A percentile compares a stretch with the other conserved stretches of the same genome.
phyloP scores from a whole-genome alignment of 2,329 filamentous ascomycete species.

The Phaeophleospora eucalypticola region DNA sequence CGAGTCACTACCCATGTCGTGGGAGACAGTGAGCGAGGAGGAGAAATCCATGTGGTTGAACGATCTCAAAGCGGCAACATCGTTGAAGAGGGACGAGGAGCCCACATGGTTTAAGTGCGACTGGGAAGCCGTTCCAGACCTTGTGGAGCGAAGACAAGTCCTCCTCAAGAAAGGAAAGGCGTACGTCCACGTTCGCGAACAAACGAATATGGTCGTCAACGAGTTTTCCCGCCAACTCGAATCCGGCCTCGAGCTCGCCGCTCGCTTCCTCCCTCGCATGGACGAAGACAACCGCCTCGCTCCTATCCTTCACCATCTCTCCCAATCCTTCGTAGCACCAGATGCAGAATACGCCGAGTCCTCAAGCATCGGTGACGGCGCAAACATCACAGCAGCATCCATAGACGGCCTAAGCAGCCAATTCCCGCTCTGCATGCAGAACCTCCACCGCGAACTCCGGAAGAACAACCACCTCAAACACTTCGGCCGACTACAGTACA shows the following conservation, averaged over 20 bases:
- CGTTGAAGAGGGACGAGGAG: constrained; percentile 60
- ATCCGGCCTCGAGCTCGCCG: constrained; percentile 79
- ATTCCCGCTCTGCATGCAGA: constrained; percentile 92
- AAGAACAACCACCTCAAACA: constrained; percentile 91
- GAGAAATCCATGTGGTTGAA: constrained; percentile 67
- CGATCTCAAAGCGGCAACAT: constrained; percentile 58
- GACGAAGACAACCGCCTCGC: constrained; percentile 92
- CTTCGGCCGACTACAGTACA: constrained; percentile 88
- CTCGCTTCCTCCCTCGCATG: constrained; percentile 82
- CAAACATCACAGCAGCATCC: constrained; percentile 70
- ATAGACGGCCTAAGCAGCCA: constrained; percentile 75
- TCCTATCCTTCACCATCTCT: constrained; percentile 74
- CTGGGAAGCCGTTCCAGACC: constrained; percentile 86
- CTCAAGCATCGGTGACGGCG: constrained; percentile 56
- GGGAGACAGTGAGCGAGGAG: constrained; percentile 74
- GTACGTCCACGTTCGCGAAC: constrained; percentile 82
- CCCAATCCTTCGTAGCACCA: constrained; percentile 90
- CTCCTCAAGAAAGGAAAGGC: constrained; percentile 78
- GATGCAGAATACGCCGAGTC: constrained; percentile 73
- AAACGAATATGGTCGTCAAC: constrained; percentile 80
- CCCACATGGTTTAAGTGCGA: constrained; percentile 95
- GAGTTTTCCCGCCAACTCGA: constrained; percentile 81
- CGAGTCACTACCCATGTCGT: constrained; percentile 70
- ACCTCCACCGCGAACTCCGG: constrained; percentile 79
- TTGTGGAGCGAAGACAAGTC: constrained; percentile 75